Percentiles rank a stretch among this genome's conserved stretches.
phyloP scores from a whole-genome alignment of 129 eudicot genomes.

The Escallonia herrerae region DNA sequence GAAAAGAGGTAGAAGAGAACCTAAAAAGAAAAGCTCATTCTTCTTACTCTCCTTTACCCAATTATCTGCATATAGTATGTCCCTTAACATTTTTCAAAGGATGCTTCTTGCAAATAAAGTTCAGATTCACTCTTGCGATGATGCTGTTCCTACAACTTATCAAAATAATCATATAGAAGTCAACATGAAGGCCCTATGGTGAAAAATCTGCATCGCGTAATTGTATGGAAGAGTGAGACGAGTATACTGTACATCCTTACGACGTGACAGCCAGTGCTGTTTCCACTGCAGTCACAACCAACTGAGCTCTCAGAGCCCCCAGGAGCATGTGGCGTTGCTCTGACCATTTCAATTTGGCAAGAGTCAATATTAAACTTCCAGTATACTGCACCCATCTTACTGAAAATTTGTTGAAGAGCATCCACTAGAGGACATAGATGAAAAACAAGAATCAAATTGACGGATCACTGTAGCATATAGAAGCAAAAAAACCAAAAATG shows the following conservation, averaged over 20 bases:
- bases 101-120: neutral
- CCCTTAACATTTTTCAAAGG: neutral
- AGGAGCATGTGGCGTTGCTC: constrained; percentile 25
- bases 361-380: constrained; percentile 59
- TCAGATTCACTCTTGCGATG: neutral
- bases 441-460: constrained; percentile 2
- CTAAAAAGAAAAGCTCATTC: neutral
- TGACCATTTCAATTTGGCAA: constrained; percentile 54
- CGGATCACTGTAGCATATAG: neutral
- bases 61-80: neutral
- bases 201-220: constrained; percentile 3
- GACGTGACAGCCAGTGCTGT: constrained; percentile 57
- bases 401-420: constrained; percentile 47
- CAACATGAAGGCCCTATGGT: neutral
- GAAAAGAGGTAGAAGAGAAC: neutral
- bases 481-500: too few species aligned
- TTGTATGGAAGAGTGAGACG: constrained; percentile 17
- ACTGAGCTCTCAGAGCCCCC: constrained; percentile 42
- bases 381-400: constrained; percentile 61
- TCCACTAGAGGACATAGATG: constrained; percentile 34
- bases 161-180: neutral
- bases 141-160: neutral
- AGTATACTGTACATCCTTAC: constrained; percentile 51
- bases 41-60: neutral
- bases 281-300: constrained; percentile 56